Evolutionary conservation across 179 eudicot genomes (phyloP).

Genomic region (Silene coronaria): DNA sequence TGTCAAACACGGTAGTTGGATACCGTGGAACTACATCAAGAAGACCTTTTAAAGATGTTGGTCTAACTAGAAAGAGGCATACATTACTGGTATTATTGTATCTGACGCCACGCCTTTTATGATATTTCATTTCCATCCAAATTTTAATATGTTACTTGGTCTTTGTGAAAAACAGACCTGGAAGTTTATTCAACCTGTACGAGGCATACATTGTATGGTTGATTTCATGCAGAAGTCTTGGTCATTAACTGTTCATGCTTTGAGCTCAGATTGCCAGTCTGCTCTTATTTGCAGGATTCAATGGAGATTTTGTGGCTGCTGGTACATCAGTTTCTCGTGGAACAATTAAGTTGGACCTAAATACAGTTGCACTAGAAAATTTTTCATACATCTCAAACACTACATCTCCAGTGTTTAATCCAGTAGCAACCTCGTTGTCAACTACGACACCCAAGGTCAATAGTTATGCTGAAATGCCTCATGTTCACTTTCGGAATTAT

Average conservation of each 20-base stretch:
- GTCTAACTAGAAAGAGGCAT: too few relatives aligned
- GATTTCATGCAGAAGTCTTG: background rate
- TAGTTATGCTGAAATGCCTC: conserved; percentile 4
- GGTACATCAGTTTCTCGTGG: conserved; percentile 16
- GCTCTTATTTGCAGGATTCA: conserved; percentile 35
- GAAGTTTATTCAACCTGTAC: background rate
- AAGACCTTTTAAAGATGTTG: too few relatives aligned
- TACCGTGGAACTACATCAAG: too few relatives aligned
- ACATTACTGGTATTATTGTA: too few relatives aligned
- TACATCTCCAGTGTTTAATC: conserved; percentile 20
- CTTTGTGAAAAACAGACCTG: too few relatives aligned
- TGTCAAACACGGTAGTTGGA: too few relatives aligned
- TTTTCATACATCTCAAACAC: conserved; percentile 26
- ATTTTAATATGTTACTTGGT: too few relatives aligned
- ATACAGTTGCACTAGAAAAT: conserved; percentile 32
- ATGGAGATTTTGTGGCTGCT: conserved; percentile 16
- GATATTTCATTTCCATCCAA: too few relatives aligned
- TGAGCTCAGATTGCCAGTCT: conserved; percentile 16
- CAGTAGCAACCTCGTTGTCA: conserved; percentile 25
- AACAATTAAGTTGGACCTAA: conserved; percentile 40
- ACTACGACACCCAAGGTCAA: conserved; percentile 17
- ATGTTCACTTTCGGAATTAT: background rate
- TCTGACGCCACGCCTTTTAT: too few relatives aligned
- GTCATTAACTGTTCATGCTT: background rate
- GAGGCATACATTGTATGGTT: background rate